Percentiles rank a stretch among this genome's conserved stretches.
Conservation (phyloP, 2,329 filamentous ascomycete genomes). For the Stylonectria norvegica region DNA sequence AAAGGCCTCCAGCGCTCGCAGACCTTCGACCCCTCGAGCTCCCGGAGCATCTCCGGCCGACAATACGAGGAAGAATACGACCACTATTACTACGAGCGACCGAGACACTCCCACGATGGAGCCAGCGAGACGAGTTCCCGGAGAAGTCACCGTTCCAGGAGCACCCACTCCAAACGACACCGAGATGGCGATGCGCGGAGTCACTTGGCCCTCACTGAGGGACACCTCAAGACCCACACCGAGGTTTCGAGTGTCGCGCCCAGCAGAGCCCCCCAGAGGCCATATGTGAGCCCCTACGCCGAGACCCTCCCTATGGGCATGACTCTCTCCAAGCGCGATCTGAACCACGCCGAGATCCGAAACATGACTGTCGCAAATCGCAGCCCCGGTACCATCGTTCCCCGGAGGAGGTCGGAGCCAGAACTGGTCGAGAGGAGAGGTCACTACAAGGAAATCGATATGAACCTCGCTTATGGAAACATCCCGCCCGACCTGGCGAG, state of each 20-base stretch:
- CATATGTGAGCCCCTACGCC: slow-evolving; percentile 37
- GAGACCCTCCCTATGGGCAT: slow-evolving; percentile 41
- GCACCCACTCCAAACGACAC: slow-evolving; percentile 32
- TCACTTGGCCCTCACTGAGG: slow-evolving; percentile 46
- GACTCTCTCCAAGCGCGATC: slow-evolving; percentile 35
- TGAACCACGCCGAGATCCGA: slow-evolving; percentile 29
- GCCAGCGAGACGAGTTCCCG: slow-evolving; percentile 41
- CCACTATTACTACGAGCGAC: slow-evolving; percentile 36
- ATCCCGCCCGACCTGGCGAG: slow-evolving; percentile 65
- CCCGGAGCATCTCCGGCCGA: slow-evolving; percentile 10
- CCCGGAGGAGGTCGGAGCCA: slow-evolving; percentile 39
- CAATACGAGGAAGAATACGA: slow-evolving; percentile 32
- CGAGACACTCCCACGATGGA: slow-evolving; percentile 28
- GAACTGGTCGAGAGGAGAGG: slow-evolving; percentile 27
- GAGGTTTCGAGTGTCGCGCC: slow-evolving; percentile 50
- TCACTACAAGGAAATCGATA: slow-evolving; percentile 63
- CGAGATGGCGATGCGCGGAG: slow-evolving; percentile 29
- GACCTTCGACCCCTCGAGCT: slow-evolving; percentile 42
- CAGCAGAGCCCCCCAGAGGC: slow-evolving; percentile 40
- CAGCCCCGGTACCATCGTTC: slow-evolving; percentile 28
- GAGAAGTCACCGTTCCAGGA: slow-evolving; percentile 39
- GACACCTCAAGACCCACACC: slow-evolving; percentile 51
- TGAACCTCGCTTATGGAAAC: slow-evolving; percentile 88
- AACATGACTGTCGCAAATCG: slow-evolving; percentile 22
- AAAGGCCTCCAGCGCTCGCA: slow-evolving; percentile 58